phyloP scores from a whole-genome alignment of 768 basidiomycete genomes.

The Psilocybe sp. region DNA sequence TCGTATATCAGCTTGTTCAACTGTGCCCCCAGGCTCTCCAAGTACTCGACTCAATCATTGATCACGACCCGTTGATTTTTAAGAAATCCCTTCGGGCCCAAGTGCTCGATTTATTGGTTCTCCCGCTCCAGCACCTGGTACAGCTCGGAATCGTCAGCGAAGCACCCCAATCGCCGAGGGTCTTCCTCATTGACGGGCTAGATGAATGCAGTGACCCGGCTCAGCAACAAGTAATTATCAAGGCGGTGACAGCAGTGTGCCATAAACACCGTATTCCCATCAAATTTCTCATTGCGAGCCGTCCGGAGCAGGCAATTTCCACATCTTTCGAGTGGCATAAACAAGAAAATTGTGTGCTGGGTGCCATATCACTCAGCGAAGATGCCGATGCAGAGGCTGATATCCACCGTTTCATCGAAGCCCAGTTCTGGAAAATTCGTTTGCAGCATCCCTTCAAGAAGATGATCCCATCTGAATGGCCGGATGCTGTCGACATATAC shows the following conservation, averaged over 20 bases:
- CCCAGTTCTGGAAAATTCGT: neutral
- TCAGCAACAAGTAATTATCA: neutral
- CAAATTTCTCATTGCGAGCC: too few relatives aligned
- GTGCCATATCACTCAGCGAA: neutral
- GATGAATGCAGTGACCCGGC: neutral
- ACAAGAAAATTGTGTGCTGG: neutral
- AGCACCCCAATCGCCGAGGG: too few relatives aligned
- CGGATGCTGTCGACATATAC: neutral
- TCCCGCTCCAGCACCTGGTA: neutral
- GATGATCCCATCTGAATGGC: neutral
- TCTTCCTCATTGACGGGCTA: conserved; percentile 1
- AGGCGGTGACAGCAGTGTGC: neutral
- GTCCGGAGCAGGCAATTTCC: neutral
- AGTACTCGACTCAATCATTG: neutral
- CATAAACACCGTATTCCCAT: neutral
- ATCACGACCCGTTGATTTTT: neutral
- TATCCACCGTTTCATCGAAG: neutral
- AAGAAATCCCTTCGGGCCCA: neutral
- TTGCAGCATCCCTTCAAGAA: neutral
- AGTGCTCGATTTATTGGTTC: neutral
- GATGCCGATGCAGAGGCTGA: neutral
- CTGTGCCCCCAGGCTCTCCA: neutral
- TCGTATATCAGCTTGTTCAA: neutral
- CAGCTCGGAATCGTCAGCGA: neutral
- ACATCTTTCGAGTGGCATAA: neutral